Conservation (phyloP, 1,284 basidiomycete genomes). For the Volvariella volvacea region DNA sequence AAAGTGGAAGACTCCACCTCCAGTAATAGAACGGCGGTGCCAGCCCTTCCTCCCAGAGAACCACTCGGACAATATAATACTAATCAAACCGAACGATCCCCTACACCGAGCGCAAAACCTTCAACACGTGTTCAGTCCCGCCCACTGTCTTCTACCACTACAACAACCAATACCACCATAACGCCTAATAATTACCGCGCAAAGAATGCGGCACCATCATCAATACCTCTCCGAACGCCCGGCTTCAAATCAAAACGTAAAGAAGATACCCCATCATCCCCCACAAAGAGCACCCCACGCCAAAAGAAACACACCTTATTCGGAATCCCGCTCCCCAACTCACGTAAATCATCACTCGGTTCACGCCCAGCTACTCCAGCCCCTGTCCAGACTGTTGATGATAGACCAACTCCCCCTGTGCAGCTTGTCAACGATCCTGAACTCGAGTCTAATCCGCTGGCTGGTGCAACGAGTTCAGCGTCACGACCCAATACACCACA, state of each 20-base stretch:
- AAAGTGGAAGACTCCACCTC: constrained; percentile 18
- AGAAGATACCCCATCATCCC: constrained; percentile 10
- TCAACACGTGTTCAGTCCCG: constrained; percentile 45
- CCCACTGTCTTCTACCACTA: constrained; percentile 58
- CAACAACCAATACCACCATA: constrained; percentile 50
- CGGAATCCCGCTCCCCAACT: constrained; percentile 36
- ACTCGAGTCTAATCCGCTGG: too few species aligned
- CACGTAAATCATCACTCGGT: constrained; percentile 29
- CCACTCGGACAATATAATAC: not conserved
- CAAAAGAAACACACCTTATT: constrained; percentile 45
- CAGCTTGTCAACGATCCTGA: too few species aligned
- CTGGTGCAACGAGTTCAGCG: too few species aligned
- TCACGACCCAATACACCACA: too few species aligned
- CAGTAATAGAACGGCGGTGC: constrained; percentile 1
- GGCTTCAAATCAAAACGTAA: constrained; percentile 6
- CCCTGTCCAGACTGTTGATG: constrained; percentile 10
- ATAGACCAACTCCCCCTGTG: not conserved
- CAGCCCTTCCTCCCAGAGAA: constrained; percentile 16
- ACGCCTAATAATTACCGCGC: constrained; percentile 44
- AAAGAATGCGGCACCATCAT: constrained; percentile 20
- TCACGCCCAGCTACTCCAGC: constrained; percentile 23
- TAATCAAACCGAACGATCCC: constrained; percentile 5
- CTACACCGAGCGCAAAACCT: constrained; percentile 36
- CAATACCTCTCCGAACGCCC: constrained; percentile 16
- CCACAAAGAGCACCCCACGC: constrained; percentile 24